Base-by-base conservation (phyloP, 768 basidiomycete species). In the Psilocybe sp. region DNA sequence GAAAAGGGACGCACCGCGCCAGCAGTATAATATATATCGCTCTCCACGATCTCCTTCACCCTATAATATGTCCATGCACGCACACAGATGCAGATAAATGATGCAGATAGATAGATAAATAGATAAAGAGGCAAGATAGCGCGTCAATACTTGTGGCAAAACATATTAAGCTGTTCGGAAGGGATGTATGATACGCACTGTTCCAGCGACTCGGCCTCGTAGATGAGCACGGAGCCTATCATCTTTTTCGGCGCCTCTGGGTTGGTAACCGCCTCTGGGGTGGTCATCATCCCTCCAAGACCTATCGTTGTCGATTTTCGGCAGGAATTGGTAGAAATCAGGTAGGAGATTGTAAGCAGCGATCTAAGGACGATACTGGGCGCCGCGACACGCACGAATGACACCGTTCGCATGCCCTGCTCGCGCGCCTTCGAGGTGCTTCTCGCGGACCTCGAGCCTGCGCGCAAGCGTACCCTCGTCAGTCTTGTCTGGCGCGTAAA, bases 401-500 rank as follows among this genome's bases (percentile, higher is more conserved):
- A 78, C 54, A 0, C 81, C 82, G 5, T 64, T 64, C 36, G 63
- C 60, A 53, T 77, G 69, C 11, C 64, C 59, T 18, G 65, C 63
- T 46, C 74, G 72, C 11, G 78, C 78, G 12, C 52, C 67, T 36
- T 69, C 71, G 7, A 85, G 61, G 62, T 89, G 87, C 35, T 64
- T 56, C 3, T 68, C 55, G 33, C 87, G 71, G 5, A 87, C 81
- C 1, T 75, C 70, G 53, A 85, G 67, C 31, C 87, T 74, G n/a
- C 77, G 74, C 16, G 72, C 72, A 38, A 81, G 74, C 3, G 80
- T 77, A 3, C 75, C 84, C 44, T 74, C 71, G 47, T 84, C 81
- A 11, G 78, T 78, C 57, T 74, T 78, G 61, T 89, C 87, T 2
- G 85, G 85, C 1, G 85, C 83, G 56, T 80, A 87, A 28, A 89